Evolutionary conservation across 108 stramenopile genomes (phyloP).

Genomic region (Cyclotella kingstonii): DNA sequence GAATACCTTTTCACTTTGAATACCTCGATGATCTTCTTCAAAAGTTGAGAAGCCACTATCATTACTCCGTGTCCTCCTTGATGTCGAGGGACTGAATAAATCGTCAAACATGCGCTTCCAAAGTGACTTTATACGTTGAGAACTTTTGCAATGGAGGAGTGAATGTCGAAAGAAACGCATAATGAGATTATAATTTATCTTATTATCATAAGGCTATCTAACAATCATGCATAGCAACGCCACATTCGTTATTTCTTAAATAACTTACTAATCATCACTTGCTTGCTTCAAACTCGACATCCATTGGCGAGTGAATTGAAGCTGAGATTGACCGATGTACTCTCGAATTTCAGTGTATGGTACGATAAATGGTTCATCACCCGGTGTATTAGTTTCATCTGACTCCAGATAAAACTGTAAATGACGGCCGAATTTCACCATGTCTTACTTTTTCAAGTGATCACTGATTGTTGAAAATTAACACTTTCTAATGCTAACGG

Average conservation of each 20-base stretch:
- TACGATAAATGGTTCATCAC: slow-evolving; percentile 35
- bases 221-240: no score
- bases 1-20: slow-evolving; percentile 27
- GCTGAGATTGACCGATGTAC: slow-evolving; percentile 34
- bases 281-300: slow-evolving; percentile 16
- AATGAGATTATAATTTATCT: neutral
- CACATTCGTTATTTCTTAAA: neutral
- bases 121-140: slow-evolving; percentile 13
- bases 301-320: slow-evolving; percentile 24
- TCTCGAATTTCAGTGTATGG: slow-evolving; percentile 50
- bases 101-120: slow-evolving; percentile 43
- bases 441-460: neutral
- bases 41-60: neutral
- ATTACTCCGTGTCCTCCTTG: neutral
- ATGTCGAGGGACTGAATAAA: slow-evolving; percentile 9
- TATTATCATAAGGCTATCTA: no score
- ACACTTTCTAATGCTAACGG: no score
- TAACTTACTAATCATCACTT: slow-evolving; percentile 34
- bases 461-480: no score
- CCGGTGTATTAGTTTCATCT: slow-evolving; percentile 21
- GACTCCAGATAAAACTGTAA: slow-evolving; percentile 45
- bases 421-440: slow-evolving; percentile 44
- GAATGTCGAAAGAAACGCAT: neutral
- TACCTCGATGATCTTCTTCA: slow-evolving; percentile 28
- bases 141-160: neutral